Base-by-base conservation (phyloP, 208 protist genomes). In the Leptomonas pyrrhocoris region DNA sequence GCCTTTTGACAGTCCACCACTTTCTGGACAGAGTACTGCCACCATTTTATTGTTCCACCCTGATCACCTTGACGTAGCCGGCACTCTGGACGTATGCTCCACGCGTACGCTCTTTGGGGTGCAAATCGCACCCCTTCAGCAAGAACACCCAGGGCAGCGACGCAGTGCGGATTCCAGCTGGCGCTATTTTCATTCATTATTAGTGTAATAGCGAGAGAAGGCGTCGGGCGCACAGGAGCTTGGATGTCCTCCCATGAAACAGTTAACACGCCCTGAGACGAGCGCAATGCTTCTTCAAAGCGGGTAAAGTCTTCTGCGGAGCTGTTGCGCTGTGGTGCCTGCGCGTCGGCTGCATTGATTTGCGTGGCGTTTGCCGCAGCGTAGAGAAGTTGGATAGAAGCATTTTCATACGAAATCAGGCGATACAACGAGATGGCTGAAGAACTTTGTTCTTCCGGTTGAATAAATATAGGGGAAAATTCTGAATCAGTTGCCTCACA, bases 401-500 rank as follows among this genome's bases (percentile, higher is more conserved):
- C 7, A 1, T 67, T 69, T 48, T 80, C 57, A 61, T 84, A 84
- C 18, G 70, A 45, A n/a, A 80, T 61, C 19, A 68, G 34, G 12
- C 79, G 68, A 56, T 80, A 71, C n/a, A 84, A 38, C 1, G 28
- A 51, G 12, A 59, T 49, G 4, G 13, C 40, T 12, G 9, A 23
- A 40, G 18, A 30, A 1, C 21, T 30, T 19, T 72, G 57, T 19
- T 67, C 59, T 4, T 69, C 66, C 19, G 66, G 59, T 1, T 8
- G 58, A 30, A 77, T 64, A 31, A 87, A 79, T 12, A 61, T 30
- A 1, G 78, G 63, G 18, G 60, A 51, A 57, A 76, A 84, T 21
- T 64, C 42, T 0, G 71, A 38, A 42, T 89, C 70, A 12, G 78
- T 85, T 13, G 78, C 68, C 21, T 86, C 78, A 51, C 84, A 86